Base-by-base conservation (phyloP, 75 land plant species). In the Cunninghamia lanceolata region DNA sequence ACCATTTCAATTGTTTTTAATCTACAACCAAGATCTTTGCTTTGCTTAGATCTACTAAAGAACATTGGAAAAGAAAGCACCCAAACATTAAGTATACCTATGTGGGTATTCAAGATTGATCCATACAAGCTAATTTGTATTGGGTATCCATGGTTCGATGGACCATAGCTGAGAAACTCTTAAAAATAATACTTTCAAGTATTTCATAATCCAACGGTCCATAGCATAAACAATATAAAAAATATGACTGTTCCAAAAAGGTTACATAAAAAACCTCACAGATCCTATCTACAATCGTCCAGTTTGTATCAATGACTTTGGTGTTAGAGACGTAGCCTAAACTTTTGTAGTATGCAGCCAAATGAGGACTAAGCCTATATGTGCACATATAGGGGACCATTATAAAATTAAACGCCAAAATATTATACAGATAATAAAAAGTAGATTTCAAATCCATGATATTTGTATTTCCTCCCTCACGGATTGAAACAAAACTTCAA, bases 261-360 rank as follows among this genome's bases (percentile, higher is more conserved):
- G 19, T 59, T 9, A 50, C 52, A 59, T 59, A 25, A 9, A 59
- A 59, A 59, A 5, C 68, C 68, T 19, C 68, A 9, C 21, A 59
- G 68, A 59, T 59, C 68, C 68, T 59, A 25, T 59, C 28, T 59
- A 76, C 79, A 42, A 76, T 76, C 8, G 36, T 76, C 43, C 79
- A 17, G 79, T 76, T 76, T 76, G 79, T 76, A 5, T 76, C 79
- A 39, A 42, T 38, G 42, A 35, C 42, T 76, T n/a, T 76, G 32
- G 21, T 76, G 79, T 76, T 42, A 76, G 79, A 39, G 21, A 15
- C 16, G 34, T 76, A 76, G 79, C 38, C 43, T 36, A 38, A 5
- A 19, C 40, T 76, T 76, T 76, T 76, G 38, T 42, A 36, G 40
- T 16, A 38, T 76, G 79, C 79, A 76, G 79, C 79, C 79, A 76